These are phyloP conservation scores for Salvia miltiorrhiza DNA, from an alignment of 257 asterid species.

Conservation along the genomic window DNA sequence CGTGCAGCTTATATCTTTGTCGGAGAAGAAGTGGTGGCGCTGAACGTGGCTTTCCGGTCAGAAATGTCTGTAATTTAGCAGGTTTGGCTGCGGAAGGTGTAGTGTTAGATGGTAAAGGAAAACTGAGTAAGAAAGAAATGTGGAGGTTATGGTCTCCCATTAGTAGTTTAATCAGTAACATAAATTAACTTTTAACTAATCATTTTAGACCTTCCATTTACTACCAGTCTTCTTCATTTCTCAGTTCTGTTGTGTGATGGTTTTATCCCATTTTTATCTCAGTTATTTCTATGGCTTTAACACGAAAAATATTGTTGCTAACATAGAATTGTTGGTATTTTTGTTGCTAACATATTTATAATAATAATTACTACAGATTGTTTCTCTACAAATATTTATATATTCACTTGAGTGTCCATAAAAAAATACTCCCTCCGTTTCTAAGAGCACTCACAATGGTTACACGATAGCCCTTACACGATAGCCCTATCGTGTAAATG, in stretches of 20 bases:
- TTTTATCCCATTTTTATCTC: neutral
- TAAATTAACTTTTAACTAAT: neutral
- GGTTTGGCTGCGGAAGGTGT: slow-evolving; percentile 3
- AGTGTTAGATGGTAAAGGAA: slow-evolving; percentile 6
- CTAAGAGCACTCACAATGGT: too few relatives aligned
- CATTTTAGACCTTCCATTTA: neutral
- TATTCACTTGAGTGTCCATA: too few relatives aligned
- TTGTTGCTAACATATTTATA: too few relatives aligned
- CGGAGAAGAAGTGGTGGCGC: slow-evolving; percentile 56
- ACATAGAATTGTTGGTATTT: too few relatives aligned
- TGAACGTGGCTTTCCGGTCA: slow-evolving; percentile 20
- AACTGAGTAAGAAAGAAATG: neutral
- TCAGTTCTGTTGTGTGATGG: neutral
- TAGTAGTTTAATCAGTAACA: neutral
- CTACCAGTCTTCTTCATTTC: neutral
- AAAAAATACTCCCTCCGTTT: too few relatives aligned
- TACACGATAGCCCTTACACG: too few relatives aligned
- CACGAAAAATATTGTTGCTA: too few relatives aligned
- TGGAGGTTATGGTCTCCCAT: slow-evolving; percentile 8
- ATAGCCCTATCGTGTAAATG: too few relatives aligned
- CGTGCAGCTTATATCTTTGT: slow-evolving; percentile 71
- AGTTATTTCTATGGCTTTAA: too few relatives aligned
- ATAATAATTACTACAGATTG: too few relatives aligned
- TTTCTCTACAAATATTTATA: too few relatives aligned
- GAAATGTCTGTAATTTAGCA: slow-evolving; percentile 7